phyloP scores from a whole-genome alignment of 768 basidiomycete genomes.

The Cubamyces lactineus region DNA sequence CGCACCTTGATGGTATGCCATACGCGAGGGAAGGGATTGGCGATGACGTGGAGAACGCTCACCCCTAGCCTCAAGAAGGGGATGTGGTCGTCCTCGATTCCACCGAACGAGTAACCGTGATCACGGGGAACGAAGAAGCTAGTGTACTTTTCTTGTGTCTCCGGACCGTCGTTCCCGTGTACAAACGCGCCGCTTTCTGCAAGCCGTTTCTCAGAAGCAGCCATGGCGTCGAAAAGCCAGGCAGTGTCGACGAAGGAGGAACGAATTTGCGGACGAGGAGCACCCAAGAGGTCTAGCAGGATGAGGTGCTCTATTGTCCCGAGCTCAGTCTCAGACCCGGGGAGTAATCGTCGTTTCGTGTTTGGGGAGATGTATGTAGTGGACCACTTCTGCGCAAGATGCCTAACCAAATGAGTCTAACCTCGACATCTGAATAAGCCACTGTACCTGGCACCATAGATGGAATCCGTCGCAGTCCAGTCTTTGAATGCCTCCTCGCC shows the following conservation, averaged over 20 bases:
- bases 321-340: slow-evolving; percentile 59
- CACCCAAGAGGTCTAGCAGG: slow-evolving; percentile 90
- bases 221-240: slow-evolving; percentile 88
- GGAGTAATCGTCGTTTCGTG: slow-evolving; percentile 57
- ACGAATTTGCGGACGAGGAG: slow-evolving; percentile 69
- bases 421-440: background rate
- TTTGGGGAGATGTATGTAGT: slow-evolving; percentile 65
- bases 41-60: slow-evolving; percentile 85
- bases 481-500: slow-evolving; percentile 94
- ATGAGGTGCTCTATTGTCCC: slow-evolving; percentile 87
- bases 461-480: slow-evolving; percentile 89
- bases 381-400: slow-evolving; percentile 88
- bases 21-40: slow-evolving; percentile 85
- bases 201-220: slow-evolving; percentile 71
- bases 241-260: slow-evolving; percentile 88
- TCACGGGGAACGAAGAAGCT: slow-evolving; percentile 71
- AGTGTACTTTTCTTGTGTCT: slow-evolving; percentile 47
- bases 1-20: slow-evolving; percentile 84
- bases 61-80: slow-evolving; percentile 88
- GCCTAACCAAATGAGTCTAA: slow-evolving; percentile 49
- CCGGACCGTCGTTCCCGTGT: slow-evolving; percentile 47
- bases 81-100: slow-evolving; percentile 91
- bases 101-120: slow-evolving; percentile 46
- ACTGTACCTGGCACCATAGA: slow-evolving; percentile 91
- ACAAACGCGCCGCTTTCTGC: slow-evolving; percentile 64